Base-by-base conservation (phyloP, 495 filamentous ascomycete genomes). In the Hypoxylon cercidicola region DNA sequence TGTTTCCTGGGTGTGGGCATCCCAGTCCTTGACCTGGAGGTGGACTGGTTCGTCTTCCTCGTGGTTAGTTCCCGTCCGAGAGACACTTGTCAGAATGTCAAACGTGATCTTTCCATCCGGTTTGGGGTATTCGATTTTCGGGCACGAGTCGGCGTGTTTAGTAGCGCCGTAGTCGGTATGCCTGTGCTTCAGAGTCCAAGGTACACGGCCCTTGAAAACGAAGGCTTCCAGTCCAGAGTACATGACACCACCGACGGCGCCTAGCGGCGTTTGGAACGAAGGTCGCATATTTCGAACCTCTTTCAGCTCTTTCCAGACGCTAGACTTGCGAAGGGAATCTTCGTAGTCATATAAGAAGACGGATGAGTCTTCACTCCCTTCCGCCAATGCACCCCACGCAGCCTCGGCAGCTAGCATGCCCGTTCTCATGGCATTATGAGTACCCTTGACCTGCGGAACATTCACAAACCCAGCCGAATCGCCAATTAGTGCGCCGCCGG, bases 1-100 rank as follows among this genome's bases (percentile, higher is more conserved):
- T 50, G 91, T 89, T 68, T 87, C 84, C 47, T 87, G 78, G 7
- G 90, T 89, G 77, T 99, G 96, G 75, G 86, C 85, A 40, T 96
- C 91, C 93, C 93, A 97, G 73, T 98, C 93, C 76, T 88, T 83
- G 58, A 99, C 96, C 78, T 94, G 90, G 66, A 99, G 78, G 74
- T 99, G 95, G 45, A 96, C 92, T 0, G 95, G 95, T 79, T 99
- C 93, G 77, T 99, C 95, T 77, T 99, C 95, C 77, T 98, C 96
- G 75, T 99, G 95, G 77, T 98, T 99, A 37, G 95, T 99, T 1
- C 95, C 96, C 1, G 94, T 98, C 47, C 96, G 85, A 60, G 87
- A 93, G 5, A 99, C 95, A 64, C 87, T 92, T 3, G 95, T 99
- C 71, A 99, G 74, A 56, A 99, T 96, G 70, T 99, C 95, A 70